phyloP scores from a whole-genome alignment of 2,329 filamentous ascomycete species.

The Paramyrothecium roridum region DNA sequence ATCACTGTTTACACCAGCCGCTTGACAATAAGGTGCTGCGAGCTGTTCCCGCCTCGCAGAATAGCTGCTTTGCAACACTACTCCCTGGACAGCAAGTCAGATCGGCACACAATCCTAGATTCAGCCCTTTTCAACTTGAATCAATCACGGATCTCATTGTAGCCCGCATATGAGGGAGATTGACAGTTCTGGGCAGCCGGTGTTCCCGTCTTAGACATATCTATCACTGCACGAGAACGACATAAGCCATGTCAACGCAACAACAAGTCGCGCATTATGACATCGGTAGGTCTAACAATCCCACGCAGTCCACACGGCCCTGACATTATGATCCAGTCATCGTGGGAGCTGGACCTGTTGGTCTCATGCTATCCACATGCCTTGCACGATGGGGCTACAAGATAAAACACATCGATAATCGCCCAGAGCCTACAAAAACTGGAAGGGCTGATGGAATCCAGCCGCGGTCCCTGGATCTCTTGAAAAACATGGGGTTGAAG shows the following conservation, averaged over 20 bases:
- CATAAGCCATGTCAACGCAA: constrained; percentile 2
- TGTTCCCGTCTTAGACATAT: not conserved
- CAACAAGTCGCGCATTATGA: constrained; percentile 33
- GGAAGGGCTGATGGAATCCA: constrained; percentile 91
- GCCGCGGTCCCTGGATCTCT: constrained; percentile 79
- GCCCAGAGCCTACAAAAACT: constrained; percentile 77
- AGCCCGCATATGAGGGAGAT: not conserved
- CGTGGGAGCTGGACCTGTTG: constrained; percentile 84
- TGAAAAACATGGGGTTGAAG: constrained; percentile 88
- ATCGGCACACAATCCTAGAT: not conserved
- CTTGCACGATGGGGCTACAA: constrained; percentile 91
- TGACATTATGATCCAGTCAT: constrained; percentile 59
- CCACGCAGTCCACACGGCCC: constrained; percentile 4
- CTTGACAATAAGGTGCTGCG: too few species aligned
- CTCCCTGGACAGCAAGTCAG: too few species aligned
- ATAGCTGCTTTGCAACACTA: too few species aligned
- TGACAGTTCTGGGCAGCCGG: constrained; percentile 1
- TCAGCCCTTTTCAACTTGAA: not conserved
- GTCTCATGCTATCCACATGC: constrained; percentile 82
- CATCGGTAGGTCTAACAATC: constrained; percentile 31
- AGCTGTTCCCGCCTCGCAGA: too few species aligned
- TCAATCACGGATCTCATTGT: too few species aligned
- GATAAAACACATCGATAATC: constrained; percentile 93
- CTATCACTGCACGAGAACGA: too few species aligned
- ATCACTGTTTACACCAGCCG: too few species aligned